Base-by-base conservation (phyloP, 306 rosid genomes). In the Rubus idaeus region DNA sequence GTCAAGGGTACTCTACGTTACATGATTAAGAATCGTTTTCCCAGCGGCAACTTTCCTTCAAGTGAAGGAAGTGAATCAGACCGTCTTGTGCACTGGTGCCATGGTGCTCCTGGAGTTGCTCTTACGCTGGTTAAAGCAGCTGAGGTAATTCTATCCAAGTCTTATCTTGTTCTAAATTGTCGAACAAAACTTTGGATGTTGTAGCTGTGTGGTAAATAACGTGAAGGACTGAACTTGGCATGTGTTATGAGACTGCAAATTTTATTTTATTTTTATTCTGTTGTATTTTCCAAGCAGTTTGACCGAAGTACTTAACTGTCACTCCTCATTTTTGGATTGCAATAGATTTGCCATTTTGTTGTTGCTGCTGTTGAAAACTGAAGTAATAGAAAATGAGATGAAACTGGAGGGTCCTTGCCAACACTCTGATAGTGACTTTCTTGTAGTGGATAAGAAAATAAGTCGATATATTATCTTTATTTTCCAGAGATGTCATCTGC, bases 61-160 rank as follows among this genome's bases (percentile, higher is more conserved):
- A 91, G 98, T 53, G 93, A 90, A 87, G 98, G 88, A 86, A 90
- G 76, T 42, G 90, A 88, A 79, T 86, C 89, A 8, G 97, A 94
- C 73, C 86, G 85, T 40, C 91, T 89, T 68, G 97, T 90, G 79
- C 97, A 94, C 70, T 94, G 98, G 97, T 94, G 97, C 85, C 97
- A 94, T 78, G 97, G 97, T 79, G 94, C 97, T 75, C 89, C 96
- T 52, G 98, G 98, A 67, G 81, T 94, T 76, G 75, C 93, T 70
- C 97, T 94, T 60, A 85, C 91, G 13, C 97, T 91, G 70, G 86
- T 78, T 20, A 91, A 83, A 76, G 97, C 92, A 57, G 92, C 91
- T 68, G 89, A 91, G 98, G 94, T 90, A 85, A 65, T 47, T 61
- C 6, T 78, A 72, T 62, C n/a, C 45, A 5, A 8, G 18, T 12